Evolutionary conservation across 2,329 filamentous ascomycete species (phyloP), one percentile per base, ranked within the genome.

Genomic region (Drechslera avenae): DNA sequence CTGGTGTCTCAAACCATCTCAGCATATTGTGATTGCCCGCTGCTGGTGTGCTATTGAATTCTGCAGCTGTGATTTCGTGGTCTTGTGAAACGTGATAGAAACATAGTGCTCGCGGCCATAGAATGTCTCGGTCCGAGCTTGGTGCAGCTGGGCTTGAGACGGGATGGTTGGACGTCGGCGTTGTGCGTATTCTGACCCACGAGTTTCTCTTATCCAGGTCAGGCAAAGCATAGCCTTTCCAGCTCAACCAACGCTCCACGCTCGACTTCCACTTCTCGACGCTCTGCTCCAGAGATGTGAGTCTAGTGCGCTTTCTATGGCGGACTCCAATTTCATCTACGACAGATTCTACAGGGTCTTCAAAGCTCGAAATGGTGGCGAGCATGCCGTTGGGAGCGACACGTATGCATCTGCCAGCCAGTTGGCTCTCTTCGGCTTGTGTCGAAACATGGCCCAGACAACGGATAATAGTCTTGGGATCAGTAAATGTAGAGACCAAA

Each of bases 71-170:
- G 5, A 37, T n/a, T 19, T 45, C 44, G 12, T 39, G 35, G 2
- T 31, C 44, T 2, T 53, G 26, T 12, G 39, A 3, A 19, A 52
- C 43, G 30, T 67, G 64, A 42, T 57, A 62, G 41, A 68, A 74
- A 39, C 72, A 74, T 3, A 74, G 46, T 17, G 63, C 62, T 43
- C 68, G 56, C 8, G 73, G 73, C 73, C 73, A 74, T 12, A 74
- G 53, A 8, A 73, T 54, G 13, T 72, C 69, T n/a, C 60, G 59
- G n/a, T 62, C 56, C 1, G 51, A 39, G 17, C 34, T 51, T 13
- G 56, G 44, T 8, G 46, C 39, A 18, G 39, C 39, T 10, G 64
- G 56, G 34, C 56, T 69, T 1, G 57, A 43, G 50, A 10, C 21
- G 46, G 33, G 16, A 12, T 32, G 43, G 26, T 26, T 60, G 9